A percentile compares a stretch with the other conserved stretches of the same genome.
phyloP scores from a whole-genome alignment of 129 eudicot genomes.

The Chrysanthemum lavandulifolium region DNA sequence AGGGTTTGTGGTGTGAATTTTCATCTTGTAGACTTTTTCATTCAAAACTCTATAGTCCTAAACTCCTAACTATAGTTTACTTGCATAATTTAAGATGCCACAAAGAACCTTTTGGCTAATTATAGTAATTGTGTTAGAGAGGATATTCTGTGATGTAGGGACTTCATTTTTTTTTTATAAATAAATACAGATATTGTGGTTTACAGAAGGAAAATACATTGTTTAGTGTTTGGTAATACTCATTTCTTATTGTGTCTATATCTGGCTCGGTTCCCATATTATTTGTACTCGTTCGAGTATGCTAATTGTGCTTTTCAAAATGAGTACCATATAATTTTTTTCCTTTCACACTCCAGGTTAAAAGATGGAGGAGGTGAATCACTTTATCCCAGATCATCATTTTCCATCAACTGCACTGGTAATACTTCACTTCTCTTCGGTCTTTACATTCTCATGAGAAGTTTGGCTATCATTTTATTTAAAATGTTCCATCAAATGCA shows the following conservation, averaged over 20 bases:
- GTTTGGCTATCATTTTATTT: background rate
- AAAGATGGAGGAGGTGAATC: constrained; percentile 67
- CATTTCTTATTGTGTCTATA: background rate
- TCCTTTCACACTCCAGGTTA: constrained; percentile 42
- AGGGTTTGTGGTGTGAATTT: background rate
- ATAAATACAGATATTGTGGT: background rate
- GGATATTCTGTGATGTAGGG: background rate
- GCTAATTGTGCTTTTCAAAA: constrained; percentile 1
- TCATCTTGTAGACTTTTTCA: background rate
- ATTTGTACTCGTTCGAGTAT: constrained; percentile 1
- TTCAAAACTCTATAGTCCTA: background rate
- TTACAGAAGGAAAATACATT: background rate
- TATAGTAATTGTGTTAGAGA: background rate
- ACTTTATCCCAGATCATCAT: constrained; percentile 74
- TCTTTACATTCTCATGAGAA: constrained; percentile 16
- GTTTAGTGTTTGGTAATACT: constrained; percentile 16
- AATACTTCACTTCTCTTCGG: background rate
- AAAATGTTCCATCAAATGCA: constrained; percentile 30
- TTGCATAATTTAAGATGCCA: background rate
- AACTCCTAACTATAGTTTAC: background rate
- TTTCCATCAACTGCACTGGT: constrained; percentile 84
- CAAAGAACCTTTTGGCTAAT: background rate
- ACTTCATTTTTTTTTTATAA: too few species aligned
- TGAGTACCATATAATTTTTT: background rate
- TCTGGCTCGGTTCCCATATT: constrained; percentile 1